Percentiles rank a stretch among this genome's conserved stretches.
Evolutionary conservation across 192 early-diverging fungal genomes (phyloP).

Genomic region (Phycomyces nitens): DNA sequence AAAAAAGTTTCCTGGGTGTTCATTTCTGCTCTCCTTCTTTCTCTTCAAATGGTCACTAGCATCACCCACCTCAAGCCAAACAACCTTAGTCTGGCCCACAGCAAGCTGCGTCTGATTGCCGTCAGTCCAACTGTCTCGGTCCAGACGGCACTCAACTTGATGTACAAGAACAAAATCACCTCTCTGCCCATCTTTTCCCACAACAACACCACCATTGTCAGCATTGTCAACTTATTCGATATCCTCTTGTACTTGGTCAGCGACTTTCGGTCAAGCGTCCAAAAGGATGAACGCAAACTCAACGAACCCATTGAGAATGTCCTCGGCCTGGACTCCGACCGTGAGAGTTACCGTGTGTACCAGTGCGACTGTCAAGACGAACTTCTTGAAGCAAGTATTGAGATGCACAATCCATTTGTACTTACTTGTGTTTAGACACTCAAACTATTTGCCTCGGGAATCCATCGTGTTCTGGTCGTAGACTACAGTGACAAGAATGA

Average conservation of each 20-base stretch:
- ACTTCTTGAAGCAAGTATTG: slow-evolving; percentile 22
- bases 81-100: slow-evolving; percentile 20
- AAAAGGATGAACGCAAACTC: slow-evolving; percentile 28
- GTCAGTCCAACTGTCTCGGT: slow-evolving; percentile 47
- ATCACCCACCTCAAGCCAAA: slow-evolving; percentile 21
- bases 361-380: slow-evolving; percentile 31
- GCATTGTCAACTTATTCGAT: slow-evolving; percentile 54
- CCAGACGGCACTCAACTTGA: slow-evolving; percentile 40
- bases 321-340: slow-evolving; percentile 40
- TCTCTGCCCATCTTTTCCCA: slow-evolving; percentile 57
- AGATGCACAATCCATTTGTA: neutral
- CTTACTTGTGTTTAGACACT: slow-evolving; percentile 22
- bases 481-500: slow-evolving; percentile 34
- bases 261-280: slow-evolving; percentile 8
- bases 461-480: slow-evolving; percentile 57
- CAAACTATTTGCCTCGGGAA: slow-evolving; percentile 51
- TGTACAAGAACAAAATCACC: slow-evolving; percentile 48
- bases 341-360: slow-evolving; percentile 41
- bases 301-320: slow-evolving; percentile 38
- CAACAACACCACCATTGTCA: slow-evolving; percentile 37
- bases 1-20: no score
- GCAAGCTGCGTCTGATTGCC: slow-evolving; percentile 36
- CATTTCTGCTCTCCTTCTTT: no score
- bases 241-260: slow-evolving; percentile 44
- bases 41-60: neutral